Evolutionary conservation across 345 rosid genomes (phyloP), one percentile per base, ranked within the genome.

Genomic region (Crucihimalaya himalaica): DNA sequence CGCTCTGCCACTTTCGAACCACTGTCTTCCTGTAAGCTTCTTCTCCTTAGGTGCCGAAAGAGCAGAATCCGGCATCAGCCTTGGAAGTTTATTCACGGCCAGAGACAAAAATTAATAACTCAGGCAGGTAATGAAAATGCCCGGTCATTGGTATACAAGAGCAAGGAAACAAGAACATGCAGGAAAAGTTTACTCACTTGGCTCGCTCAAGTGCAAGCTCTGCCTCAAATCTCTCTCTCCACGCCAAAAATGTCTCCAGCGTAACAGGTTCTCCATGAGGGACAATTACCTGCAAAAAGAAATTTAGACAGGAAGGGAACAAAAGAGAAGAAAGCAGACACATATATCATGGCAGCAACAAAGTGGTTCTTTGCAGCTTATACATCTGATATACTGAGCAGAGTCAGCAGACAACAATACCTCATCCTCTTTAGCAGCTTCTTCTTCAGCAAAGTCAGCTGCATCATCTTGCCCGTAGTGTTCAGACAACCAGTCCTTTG

Each of bases 211-310:
- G 87, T 37, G 99, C 98, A 82, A 95, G 82, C 85, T 92, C 99
- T 72, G 97, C 99, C 77, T 95, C 98, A 75, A 75, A 92, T 83
- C 91, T 88, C 81, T 92, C 99, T 75, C 99, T 88, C 99, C 99
- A 92, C 3, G 87, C 96, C 73, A 89, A 63, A 87, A 95, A 95
- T 19, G 99, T 88, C 62, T 92, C 96, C 70, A 90, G 73, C 5
- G 98, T 92, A 66, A 95, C 99, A 78, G 97, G 89, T 81, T 95
- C 99, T 74, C 99, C 99, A 84, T 92, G 99, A 39, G 99, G 99
- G 48, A 95, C 72, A 81, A 92, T 84, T 20, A 92, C 80, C 92
- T 95, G 82, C 45, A 63, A 59, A 59, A n/a, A 66, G 8, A 63
- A 39, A 64, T 39, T 70, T 63, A 57, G 67, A 47, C 21, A 50